A percentile compares a stretch with the other conserved stretches of the same genome.
Conservation (phyloP, 495 filamentous ascomycete genomes). For the Penicillium odoratum region DNA sequence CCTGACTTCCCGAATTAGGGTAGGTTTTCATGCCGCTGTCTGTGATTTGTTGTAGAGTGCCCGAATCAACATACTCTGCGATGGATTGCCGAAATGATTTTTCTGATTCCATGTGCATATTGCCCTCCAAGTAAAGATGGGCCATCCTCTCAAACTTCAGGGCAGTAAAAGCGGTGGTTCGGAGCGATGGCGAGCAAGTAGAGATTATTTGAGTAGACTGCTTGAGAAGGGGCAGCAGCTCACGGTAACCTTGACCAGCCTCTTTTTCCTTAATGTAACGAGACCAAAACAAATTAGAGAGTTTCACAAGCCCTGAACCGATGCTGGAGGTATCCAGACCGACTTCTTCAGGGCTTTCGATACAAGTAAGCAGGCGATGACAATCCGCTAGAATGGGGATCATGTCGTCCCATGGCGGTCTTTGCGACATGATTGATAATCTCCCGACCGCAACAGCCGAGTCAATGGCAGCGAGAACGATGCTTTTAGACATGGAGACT, state of each 20-base stretch:
- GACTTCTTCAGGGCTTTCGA: slow-evolving; percentile 35
- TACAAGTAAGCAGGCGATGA: slow-evolving; percentile 35
- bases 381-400: slow-evolving; percentile 40
- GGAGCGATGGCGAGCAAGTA: slow-evolving; percentile 39
- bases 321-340: slow-evolving; percentile 26
- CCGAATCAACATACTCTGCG: slow-evolving; percentile 46
- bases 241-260: slow-evolving; percentile 33
- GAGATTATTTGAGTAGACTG: slow-evolving; percentile 50
- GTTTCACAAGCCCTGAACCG: slow-evolving; percentile 42
- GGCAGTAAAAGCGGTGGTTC: slow-evolving; percentile 46
- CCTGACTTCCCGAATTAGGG: slow-evolving; percentile 27
- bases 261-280: slow-evolving; percentile 55
- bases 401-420: slow-evolving; percentile 42
- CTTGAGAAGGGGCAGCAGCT: slow-evolving; percentile 45
- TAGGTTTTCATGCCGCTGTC: slow-evolving; percentile 30
- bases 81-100: slow-evolving; percentile 46
- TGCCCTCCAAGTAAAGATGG: slow-evolving; percentile 41
- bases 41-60: slow-evolving; percentile 34
- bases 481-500: slow-evolving; percentile 33
- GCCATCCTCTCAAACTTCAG: slow-evolving; percentile 58
- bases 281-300: slow-evolving; percentile 80
- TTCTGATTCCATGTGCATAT: slow-evolving; percentile 38
- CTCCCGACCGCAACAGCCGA: slow-evolving; percentile 44
- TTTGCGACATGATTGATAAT: slow-evolving; percentile 39
- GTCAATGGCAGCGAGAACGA: slow-evolving; percentile 43